Base-by-base conservation (phyloP, 2,329 filamentous ascomycete species). In the Fusarium avenaceum region DNA sequence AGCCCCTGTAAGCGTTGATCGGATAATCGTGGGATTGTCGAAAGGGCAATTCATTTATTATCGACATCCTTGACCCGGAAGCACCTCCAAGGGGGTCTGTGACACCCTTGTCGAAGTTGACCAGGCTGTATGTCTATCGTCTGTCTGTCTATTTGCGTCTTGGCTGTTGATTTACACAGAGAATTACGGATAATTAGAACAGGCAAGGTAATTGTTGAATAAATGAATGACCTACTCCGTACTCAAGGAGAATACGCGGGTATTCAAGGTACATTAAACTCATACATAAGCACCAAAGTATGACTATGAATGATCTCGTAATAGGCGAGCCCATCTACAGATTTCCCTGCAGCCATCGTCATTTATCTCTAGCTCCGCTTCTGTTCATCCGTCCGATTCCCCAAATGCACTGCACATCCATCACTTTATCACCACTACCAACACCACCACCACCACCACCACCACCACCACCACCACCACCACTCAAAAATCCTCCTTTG, bases 41-140 rank as follows among this genome's bases (percentile, higher is more conserved):
- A 65, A 67, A 70, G 45, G 33, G 53, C 17, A 13, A 26, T 54
- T 35, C 56, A 59, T 65, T 69, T 69, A 42, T 62, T 69, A 42
- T 62, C 33, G 47, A 52, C 49, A 70, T 62, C 53, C 66, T 55
- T 38, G 65, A 65, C 20, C 43, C 10, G 15, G 17, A n/a, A n/a
- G 42, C 48, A 46, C 51, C 50, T 10, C 33, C 49, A 42, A n/a
- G 44, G 43, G 39, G 33, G 17, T 38, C 42, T 49, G 51, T 40
- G 42, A 22, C 38, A 64, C 33, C 65, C 65, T 38, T 58, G 63
- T 49, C n/a, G 33, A 63, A 11, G n/a, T 47, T 42, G 45, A 30
- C 32, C 57, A 43, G 52, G 48, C 39, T 56, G 60, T 24, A 39
- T 33, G 15, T 53, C 15, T n/a, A 17, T 38, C n/a, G 8, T 33